Base-by-base conservation (phyloP, 2,329 filamentous ascomycete species). In the Fusarium protoensiforme region DNA sequence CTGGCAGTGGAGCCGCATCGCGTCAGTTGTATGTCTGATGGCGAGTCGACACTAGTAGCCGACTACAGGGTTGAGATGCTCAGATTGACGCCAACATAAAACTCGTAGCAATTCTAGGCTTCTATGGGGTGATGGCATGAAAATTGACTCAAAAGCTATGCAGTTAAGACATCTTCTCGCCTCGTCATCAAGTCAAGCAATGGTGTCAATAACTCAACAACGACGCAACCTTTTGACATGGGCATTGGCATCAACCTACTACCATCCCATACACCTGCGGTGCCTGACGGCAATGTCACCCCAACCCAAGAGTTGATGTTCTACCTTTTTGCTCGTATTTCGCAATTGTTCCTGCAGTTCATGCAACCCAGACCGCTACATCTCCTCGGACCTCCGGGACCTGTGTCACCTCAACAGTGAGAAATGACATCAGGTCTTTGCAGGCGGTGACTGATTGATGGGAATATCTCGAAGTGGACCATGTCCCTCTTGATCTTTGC, bases 1-100 rank as follows among this genome's bases (percentile, higher is more conserved):
- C 39, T 41, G 35, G 29, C 9, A 20, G 39, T 56, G 22, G 39
- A 58, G 69, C 59, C 48, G 58, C 56, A 64, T 73, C 18, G 59
- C 67, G 67, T 65, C 65, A 71, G 41, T 53, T 53, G 20, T 60
- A 11, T 39, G 46, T 27, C 20, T 18, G 11, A 67, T 73, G 56
- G 65, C 65, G 71, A 51, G 60, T 48, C 53, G 27, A 46, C 65
- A 35, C 46, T 41, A 60, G 36, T 29, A 54, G 31, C 39, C 56
- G 48, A 63, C 27, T 57, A 48, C 51, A 13, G 31, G 41, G 31
- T 51, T 46, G 27, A 13, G 24, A 61, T 39, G 24, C 8, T 10
- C 29, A 65, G 29, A 27, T 22, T 27, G 27, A 51, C 16, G 53
- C 18, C 51, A 20, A 43, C 22, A 51, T 56, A 53, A 41, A 18